Conservation (phyloP, 805 yeast genomes). For the Lachancea lanzarotensis region DNA sequence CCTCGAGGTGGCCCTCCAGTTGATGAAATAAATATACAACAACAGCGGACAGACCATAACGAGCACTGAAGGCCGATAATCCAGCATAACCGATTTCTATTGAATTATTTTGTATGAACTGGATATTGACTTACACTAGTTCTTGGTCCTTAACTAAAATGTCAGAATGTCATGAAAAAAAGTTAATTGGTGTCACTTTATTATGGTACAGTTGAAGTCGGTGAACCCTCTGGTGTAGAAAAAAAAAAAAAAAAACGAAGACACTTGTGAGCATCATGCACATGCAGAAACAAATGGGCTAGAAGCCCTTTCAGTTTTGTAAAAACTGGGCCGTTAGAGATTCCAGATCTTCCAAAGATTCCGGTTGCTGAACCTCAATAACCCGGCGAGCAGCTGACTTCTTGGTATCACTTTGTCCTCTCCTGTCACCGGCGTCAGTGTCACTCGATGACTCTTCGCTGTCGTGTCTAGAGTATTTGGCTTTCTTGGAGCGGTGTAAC, state of each 20-base stretch:
- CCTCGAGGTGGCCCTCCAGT: background rate
- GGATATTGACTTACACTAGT: too few relatives aligned
- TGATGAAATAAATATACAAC: background rate
- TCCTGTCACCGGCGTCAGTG: conserved; percentile 17
- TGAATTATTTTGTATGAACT: too few relatives aligned
- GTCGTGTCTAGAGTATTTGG: conserved; percentile 31
- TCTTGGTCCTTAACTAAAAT: too few relatives aligned
- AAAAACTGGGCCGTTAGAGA: conserved; percentile 59
- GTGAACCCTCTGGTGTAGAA: background rate
- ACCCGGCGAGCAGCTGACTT: conserved; percentile 21
- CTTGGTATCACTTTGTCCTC: conserved; percentile 28
- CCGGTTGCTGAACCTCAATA: conserved; percentile 80
- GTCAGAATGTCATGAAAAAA: background rate
- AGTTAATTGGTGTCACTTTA: background rate
- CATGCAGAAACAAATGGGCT: background rate
- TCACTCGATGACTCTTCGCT: conserved; percentile 29
- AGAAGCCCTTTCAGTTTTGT: conserved; percentile 7
- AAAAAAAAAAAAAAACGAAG: too few relatives aligned
- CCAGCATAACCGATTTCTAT: too few relatives aligned
- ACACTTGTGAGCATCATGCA: background rate
- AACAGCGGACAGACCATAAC: background rate
- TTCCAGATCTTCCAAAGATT: conserved; percentile 89
- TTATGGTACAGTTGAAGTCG: background rate
- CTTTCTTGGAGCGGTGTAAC: conserved; percentile 20
- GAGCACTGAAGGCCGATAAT: background rate